Evolutionary conservation across 805 yeast genomes (phyloP).

Genomic region (Wickerhamiella azymoides): DNA sequence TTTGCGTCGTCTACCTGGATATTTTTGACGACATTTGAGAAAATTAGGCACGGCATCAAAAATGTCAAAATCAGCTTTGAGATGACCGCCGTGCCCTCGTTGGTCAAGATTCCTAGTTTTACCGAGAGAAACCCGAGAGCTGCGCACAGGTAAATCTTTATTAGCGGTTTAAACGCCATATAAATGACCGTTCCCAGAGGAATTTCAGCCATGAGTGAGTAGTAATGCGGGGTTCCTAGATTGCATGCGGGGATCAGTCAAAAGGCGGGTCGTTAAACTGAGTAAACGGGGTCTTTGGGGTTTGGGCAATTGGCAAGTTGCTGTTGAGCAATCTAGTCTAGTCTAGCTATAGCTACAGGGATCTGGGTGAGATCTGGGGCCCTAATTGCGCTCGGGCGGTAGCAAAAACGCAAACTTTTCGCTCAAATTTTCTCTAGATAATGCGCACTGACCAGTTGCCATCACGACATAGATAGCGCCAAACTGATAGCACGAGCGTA

Average conservation of each 20-base stretch:
- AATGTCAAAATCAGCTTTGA: conserved; percentile 56
- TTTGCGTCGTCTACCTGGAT: conserved; percentile 56
- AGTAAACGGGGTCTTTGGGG: no score
- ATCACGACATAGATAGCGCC: no score
- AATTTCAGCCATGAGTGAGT: conserved; percentile 9
- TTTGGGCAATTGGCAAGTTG: no score
- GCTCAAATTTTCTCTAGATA: no score
- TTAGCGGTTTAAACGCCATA: conserved; percentile 72
- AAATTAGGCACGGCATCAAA: conserved; percentile 61
- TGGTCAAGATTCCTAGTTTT: conserved; percentile 41
- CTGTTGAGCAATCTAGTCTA: no score
- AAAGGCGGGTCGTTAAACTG: no score
- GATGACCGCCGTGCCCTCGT: conserved; percentile 31
- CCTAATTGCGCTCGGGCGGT: no score
- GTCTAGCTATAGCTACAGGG: no score
- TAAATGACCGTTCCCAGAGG: conserved; percentile 54
- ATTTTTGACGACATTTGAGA: conserved; percentile 54
- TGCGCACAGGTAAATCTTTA: conserved; percentile 64
- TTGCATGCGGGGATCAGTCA: not conserved
- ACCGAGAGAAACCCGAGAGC: conserved; percentile 55
- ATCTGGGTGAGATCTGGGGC: no score
- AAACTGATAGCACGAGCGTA: no score
- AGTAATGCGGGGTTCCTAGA: not conserved
- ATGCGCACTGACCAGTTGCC: no score
- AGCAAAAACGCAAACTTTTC: no score